phyloP scores from a whole-genome alignment of 1,139 yeast genomes.

The Candida sanyaensis region DNA sequence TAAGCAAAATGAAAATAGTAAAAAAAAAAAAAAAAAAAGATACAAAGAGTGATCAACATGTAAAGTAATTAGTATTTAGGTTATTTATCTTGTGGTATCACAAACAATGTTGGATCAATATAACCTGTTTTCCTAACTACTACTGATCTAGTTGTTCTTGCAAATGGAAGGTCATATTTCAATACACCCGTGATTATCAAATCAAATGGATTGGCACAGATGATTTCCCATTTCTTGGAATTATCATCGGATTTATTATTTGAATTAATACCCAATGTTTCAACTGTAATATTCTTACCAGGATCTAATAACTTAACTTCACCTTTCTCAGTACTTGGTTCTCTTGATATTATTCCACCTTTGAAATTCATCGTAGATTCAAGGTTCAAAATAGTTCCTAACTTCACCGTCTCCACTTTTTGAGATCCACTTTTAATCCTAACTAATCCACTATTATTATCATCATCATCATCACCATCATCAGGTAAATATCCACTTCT shows the following conservation, averaged over 20 bases:
- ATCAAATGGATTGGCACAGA: slow-evolving; percentile 83
- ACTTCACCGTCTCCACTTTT: slow-evolving; percentile 66
- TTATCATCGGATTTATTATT: slow-evolving; percentile 32
- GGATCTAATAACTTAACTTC: slow-evolving; percentile 76
- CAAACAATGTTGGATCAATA: slow-evolving; percentile 51
- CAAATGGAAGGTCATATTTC: slow-evolving; percentile 73
- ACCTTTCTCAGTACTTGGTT: slow-evolving; percentile 57
- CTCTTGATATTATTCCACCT: slow-evolving; percentile 76
- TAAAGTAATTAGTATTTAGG: background rate
- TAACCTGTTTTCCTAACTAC: slow-evolving; percentile 62
- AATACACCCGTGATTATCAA: slow-evolving; percentile 81
- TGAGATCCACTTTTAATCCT: slow-evolving; percentile 10
- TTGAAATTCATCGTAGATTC: slow-evolving; percentile 76
- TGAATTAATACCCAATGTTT: slow-evolving; percentile 8
- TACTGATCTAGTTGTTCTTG: slow-evolving; percentile 54
- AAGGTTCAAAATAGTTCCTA: slow-evolving; percentile 67
- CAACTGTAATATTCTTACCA: slow-evolving; percentile 59
- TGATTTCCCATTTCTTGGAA: slow-evolving; percentile 69
- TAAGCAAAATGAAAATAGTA: background rate
- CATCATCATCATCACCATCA: slow-evolving; percentile 9
- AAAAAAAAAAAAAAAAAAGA: too few species aligned
- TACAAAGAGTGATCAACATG: background rate
- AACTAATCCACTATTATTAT: slow-evolving; percentile 5
- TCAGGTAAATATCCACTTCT: slow-evolving; percentile 58
- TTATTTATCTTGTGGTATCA: slow-evolving; percentile 5